Evolutionary conservation across 495 filamentous ascomycete genomes (phyloP).

Genomic region (Podospora pseudocomata): DNA sequence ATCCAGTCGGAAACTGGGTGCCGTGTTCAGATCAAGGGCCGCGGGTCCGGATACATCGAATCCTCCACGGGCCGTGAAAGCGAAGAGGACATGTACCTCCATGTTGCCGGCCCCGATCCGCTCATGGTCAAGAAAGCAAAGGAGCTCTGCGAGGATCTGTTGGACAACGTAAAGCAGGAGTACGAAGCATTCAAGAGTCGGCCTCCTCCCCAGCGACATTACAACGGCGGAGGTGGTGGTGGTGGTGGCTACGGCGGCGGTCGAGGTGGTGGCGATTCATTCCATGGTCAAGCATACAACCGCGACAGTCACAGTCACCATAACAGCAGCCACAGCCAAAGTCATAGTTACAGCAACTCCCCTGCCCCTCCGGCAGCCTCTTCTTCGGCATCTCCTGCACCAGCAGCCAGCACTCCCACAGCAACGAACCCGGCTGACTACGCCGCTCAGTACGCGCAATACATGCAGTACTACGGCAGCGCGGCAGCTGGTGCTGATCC

Average conservation of each 20-base stretch:
- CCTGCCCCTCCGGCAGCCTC: conserved; percentile 35
- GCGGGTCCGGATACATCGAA: conserved; percentile 93
- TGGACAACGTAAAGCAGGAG: conserved; percentile 75
- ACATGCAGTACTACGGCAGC: conserved; percentile 51
- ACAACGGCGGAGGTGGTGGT: conserved; percentile 48
- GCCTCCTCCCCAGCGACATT: conserved; percentile 54
- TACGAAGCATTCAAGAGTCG: conserved; percentile 89
- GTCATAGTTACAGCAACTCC: conserved; percentile 34
- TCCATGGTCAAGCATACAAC: conserved; percentile 36
- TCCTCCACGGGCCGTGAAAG: conserved; percentile 77
- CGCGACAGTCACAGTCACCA: conserved; percentile 39
- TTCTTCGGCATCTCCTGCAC: conserved; percentile 32
- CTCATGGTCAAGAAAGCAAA: conserved; percentile 82
- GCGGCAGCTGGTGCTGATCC: conserved; percentile 57
- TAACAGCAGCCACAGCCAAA: conserved; percentile 28
- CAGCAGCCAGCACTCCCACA: conserved; percentile 35
- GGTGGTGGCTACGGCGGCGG: conserved; percentile 31
- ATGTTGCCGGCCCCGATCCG: conserved; percentile 87
- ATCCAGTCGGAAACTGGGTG: conserved; percentile 93
- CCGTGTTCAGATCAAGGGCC: conserved; percentile 95
- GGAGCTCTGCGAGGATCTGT: conserved; percentile 80
- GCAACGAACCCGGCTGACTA: conserved; percentile 51
- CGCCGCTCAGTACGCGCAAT: conserved; percentile 79
- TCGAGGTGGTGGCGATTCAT: conserved; percentile 38
- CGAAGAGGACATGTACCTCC: conserved; percentile 92